Conservation (phyloP, 352 stramenopile species). For the Phytophthora palmivora region DNA sequence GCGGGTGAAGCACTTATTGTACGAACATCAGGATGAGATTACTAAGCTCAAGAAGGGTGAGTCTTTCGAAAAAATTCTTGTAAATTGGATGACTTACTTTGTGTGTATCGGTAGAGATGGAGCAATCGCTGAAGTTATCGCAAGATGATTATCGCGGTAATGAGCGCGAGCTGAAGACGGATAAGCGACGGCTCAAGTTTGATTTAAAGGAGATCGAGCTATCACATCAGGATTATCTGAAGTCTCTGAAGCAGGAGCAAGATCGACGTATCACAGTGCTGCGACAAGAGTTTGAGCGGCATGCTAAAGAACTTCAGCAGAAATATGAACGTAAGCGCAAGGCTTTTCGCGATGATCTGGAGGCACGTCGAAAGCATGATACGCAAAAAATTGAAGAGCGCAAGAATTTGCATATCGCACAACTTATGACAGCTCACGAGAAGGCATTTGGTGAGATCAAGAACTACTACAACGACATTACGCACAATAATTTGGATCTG, state of each 20-base stretch:
- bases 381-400: conserved; percentile 91
- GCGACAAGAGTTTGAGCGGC: conserved; percentile 92
- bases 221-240: conserved; percentile 93
- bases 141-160: conserved; percentile 91
- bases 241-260: conserved; percentile 93
- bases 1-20: conserved; percentile 95
- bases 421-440: conserved; percentile 93
- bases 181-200: conserved; percentile 90
- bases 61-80: background rate
- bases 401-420: conserved; percentile 93
- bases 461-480: conserved; percentile 98
- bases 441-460: conserved; percentile 97
- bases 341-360: conserved; percentile 84
- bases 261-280: conserved; percentile 92
- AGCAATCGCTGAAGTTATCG: conserved; percentile 89
- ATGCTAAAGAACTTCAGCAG: conserved; percentile 91
- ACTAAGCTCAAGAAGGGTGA: conserved; percentile 88
- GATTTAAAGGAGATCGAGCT: conserved; percentile 94
- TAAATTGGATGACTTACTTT: background rate
- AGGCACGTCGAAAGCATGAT: conserved; percentile 83
- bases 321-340: conserved; percentile 89
- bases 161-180: conserved; percentile 90
- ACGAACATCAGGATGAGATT: conserved; percentile 95
- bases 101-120: conserved; percentile 55
- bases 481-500: conserved; percentile 96